Evolutionary conservation across 2,329 filamentous ascomycete genomes (phyloP), one percentile per base, ranked within the genome.

Genomic region (Huntiella decipiens): DNA sequence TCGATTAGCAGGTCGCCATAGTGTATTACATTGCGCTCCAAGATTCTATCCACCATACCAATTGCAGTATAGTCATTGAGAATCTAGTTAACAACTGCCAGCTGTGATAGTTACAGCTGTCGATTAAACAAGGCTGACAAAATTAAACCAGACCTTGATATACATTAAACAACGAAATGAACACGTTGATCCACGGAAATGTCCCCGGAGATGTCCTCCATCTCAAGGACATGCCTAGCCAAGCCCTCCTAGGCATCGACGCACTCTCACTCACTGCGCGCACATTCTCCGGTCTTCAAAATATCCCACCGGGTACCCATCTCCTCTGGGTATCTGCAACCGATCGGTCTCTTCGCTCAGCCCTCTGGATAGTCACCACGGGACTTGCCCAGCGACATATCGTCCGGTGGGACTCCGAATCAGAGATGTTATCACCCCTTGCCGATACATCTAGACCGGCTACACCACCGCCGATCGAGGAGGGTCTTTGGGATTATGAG

Each of bases 261-360:
- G 60, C 64, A 2, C 56, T 67, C 39, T 66, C 66, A 2, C 64
- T 73, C 51, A 66, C 63, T 12, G 63, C 63, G 4, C 60, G 58
- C 36, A 57, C 64, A 16, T 71, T 77, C 52, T 59, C 60, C 5
- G 74, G 74, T 15, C 62, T 79, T 48, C 66, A 65, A 16, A 63
- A 72, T 46, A 61, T 79, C 19, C 71, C 73, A 0, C 54, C 61
- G 0, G 75, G 75, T 0, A 56, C 67, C 11, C 75, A 79, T 54
- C 69, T 79, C 49, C 61, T 77, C 48, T 79, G 73, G 73, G 65
- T 70, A 22, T 63, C 73, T 2, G 63, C 70, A 16, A 63, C 65
- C 0, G 61, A 61, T 2, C 60, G 65, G 13, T 70, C 70, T 2
- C 57, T 65, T 28, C 66, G 74, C 3, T 69, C 63, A 46, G 75